Conservation (phyloP, 2,329 filamentous ascomycete species). For the Fusarium continuum region DNA sequence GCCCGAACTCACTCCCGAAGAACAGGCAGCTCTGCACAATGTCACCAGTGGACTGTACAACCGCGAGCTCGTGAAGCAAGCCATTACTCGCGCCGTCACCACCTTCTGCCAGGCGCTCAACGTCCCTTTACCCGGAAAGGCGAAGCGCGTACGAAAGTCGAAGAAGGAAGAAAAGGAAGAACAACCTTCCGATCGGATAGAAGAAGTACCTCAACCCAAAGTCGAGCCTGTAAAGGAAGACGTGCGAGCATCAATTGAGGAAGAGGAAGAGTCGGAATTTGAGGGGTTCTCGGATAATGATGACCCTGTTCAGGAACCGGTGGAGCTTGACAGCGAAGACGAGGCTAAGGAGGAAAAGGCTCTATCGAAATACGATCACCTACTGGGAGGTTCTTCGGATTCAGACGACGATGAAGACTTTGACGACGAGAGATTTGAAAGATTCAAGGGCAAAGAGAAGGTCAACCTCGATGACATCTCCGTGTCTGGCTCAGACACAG, state of each 20-base stretch:
- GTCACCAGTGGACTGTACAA: constrained; percentile 68
- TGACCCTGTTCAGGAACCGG: constrained; percentile 6
- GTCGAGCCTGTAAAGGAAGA: constrained; percentile 30
- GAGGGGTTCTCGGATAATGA: constrained; percentile 49
- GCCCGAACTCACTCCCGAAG: constrained; percentile 61
- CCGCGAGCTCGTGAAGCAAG: constrained; percentile 59
- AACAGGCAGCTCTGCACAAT: constrained; percentile 63
- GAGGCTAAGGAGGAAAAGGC: constrained; percentile 48
- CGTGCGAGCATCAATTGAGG: constrained; percentile 32
- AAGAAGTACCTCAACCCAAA: constrained; percentile 23
- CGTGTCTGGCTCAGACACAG: constrained; percentile 47
- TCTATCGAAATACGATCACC: constrained; percentile 55
- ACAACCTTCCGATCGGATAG: constrained; percentile 40
- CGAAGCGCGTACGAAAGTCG: constrained; percentile 45
- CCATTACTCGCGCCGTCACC: constrained; percentile 58
- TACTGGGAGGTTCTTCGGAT: constrained; percentile 57
- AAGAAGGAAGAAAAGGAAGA: constrained; percentile 47
- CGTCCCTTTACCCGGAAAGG: constrained; percentile 57
- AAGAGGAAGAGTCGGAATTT: constrained; percentile 50
- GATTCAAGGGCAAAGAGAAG: constrained; percentile 48
- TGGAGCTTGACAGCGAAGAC: constrained; percentile 39
- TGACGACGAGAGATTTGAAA: constrained; percentile 46
- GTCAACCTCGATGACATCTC: constrained; percentile 54
- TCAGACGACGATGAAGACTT: constrained; percentile 52
- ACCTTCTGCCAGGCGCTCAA: constrained; percentile 60